Evolutionary conservation across 805 yeast species (phyloP).

Genomic region (Myxozyma neotropica): DNA sequence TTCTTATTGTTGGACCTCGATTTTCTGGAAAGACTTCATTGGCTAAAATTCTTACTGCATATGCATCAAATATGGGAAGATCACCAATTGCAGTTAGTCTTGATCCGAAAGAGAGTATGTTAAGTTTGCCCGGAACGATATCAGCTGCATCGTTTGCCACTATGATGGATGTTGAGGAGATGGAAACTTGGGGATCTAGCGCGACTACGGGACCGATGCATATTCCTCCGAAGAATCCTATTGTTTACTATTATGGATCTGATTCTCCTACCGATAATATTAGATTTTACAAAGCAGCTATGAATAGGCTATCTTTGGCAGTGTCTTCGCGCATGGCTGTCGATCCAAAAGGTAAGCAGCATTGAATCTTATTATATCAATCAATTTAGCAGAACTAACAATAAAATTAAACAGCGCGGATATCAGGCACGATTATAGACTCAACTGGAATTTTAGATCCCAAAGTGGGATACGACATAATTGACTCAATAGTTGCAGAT

Average conservation of each 20-base stretch:
- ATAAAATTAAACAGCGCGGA: slow-evolving; percentile 30
- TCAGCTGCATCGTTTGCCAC: slow-evolving; percentile 85
- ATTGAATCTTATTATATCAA: no score
- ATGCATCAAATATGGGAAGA: slow-evolving; percentile 68
- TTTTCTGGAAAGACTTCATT: slow-evolving; percentile 80
- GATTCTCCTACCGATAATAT: slow-evolving; percentile 60
- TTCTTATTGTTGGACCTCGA: slow-evolving; percentile 71
- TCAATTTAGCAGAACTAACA: neutral
- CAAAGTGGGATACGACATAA: slow-evolving; percentile 49
- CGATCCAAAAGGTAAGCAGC: slow-evolving; percentile 45
- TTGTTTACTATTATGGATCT: slow-evolving; percentile 79
- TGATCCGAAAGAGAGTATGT: slow-evolving; percentile 72
- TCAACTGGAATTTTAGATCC: slow-evolving; percentile 65
- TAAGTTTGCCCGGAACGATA: slow-evolving; percentile 73
- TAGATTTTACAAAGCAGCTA: slow-evolving; percentile 54
- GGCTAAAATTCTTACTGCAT: slow-evolving; percentile 67
- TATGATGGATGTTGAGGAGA: slow-evolving; percentile 69
- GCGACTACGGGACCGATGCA: slow-evolving; percentile 73
- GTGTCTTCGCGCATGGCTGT: slow-evolving; percentile 52
- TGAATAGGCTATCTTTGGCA: slow-evolving; percentile 55
- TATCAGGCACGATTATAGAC: slow-evolving; percentile 69
- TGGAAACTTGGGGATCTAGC: slow-evolving; percentile 73
- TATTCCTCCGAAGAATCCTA: slow-evolving; percentile 68
- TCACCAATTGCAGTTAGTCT: slow-evolving; percentile 75
- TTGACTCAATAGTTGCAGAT: slow-evolving; percentile 60